Evolutionary conservation across 2,329 filamentous ascomycete species (phyloP), one percentile per base, ranked within the genome.

Genomic region (Aureobasidium sp.): DNA sequence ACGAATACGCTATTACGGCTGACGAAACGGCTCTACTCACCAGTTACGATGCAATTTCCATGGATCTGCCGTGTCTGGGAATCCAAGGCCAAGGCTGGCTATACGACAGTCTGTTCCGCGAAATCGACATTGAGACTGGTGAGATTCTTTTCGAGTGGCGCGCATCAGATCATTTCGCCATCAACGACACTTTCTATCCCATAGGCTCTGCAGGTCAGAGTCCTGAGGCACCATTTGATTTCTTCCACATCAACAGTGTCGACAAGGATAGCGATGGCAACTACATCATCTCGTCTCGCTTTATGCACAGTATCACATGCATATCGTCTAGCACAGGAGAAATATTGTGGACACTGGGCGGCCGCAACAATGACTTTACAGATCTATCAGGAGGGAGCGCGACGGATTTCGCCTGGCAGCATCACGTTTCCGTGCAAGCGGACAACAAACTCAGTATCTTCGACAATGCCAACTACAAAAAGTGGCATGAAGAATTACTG

Each of bases 231-330:
- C 70, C 73, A 0, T 79, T 72, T 67, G 78, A 80, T 63, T 79
- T 74, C 67, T 78, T 79, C 67, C 79, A 81, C 66, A 76, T 82
- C 67, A 80, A 81, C 69, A 77, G 78, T 49, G 68, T 82, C 35
- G 77, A 80, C 65, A 79, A 80, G 65, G 74, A 75, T 51, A 62
- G 67, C 0, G 65, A 72, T 0, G 77, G 78, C 2, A 75, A 82
- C 63, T 83, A 78, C 61, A 65, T 82, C 17, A 71, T 83, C 37
- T 82, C 79, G 0, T 73, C 75, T 1, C 76, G 79, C 1, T 74
- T 80, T 65, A 73, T 74, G 55, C 74, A 74, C 64, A 72, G 75
- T 13, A 70, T 82, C n/a, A 71, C 71, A 40, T 74, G 74, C 50
- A 73, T 83, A 64, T 75, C 75, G 60, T 69, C 70, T 9, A 70